Evolutionary conservation across 805 yeast species (phyloP).

Genomic region (Saccharomycopsis oosterbeekiorum): DNA sequence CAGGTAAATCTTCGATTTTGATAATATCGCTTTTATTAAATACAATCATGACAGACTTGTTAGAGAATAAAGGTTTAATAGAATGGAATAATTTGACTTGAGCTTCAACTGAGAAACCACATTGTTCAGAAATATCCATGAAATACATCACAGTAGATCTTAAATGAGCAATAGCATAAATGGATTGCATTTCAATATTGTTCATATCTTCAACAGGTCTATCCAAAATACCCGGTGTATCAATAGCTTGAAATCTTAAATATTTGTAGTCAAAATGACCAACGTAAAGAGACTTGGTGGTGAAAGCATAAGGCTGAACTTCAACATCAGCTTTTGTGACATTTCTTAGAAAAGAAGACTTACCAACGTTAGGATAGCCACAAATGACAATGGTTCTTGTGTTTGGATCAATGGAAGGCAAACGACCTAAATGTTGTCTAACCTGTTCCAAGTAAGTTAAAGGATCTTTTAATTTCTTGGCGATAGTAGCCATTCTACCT

Average conservation of each 20-base stretch:
- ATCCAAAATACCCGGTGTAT: slow-evolving; percentile 97
- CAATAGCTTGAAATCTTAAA: slow-evolving; percentile 96
- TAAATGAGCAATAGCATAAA: slow-evolving; percentile 96
- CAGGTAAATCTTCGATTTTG: slow-evolving; percentile 71
- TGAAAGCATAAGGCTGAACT: slow-evolving; percentile 98
- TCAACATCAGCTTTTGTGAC: slow-evolving; percentile 98
- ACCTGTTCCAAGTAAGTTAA: slow-evolving; percentile 92
- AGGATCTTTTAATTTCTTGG: slow-evolving; percentile 91
- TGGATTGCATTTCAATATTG: slow-evolving; percentile 98
- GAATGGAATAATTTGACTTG: slow-evolving; percentile 96
- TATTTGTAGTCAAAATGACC: slow-evolving; percentile 99
- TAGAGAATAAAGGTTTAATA: slow-evolving; percentile 93
- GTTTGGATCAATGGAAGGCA: slow-evolving; percentile 97
- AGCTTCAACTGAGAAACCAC: slow-evolving; percentile 96
- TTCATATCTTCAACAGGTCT: slow-evolving; percentile 99
- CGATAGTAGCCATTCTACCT: slow-evolving; percentile 99
- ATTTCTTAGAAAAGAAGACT: slow-evolving; percentile 85
- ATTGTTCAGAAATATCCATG: slow-evolving; percentile 98
- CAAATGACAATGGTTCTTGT: slow-evolving; percentile 95
- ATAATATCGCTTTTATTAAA: slow-evolving; percentile 92
- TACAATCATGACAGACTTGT: slow-evolving; percentile 92
- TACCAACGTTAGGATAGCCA: slow-evolving; percentile 99
- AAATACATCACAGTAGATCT: slow-evolving; percentile 94
- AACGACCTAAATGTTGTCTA: slow-evolving; percentile 97
- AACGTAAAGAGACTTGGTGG: slow-evolving; percentile 93